Conservation (phyloP, 352 stramenopile species). For the Phytophthora cactorum region DNA sequence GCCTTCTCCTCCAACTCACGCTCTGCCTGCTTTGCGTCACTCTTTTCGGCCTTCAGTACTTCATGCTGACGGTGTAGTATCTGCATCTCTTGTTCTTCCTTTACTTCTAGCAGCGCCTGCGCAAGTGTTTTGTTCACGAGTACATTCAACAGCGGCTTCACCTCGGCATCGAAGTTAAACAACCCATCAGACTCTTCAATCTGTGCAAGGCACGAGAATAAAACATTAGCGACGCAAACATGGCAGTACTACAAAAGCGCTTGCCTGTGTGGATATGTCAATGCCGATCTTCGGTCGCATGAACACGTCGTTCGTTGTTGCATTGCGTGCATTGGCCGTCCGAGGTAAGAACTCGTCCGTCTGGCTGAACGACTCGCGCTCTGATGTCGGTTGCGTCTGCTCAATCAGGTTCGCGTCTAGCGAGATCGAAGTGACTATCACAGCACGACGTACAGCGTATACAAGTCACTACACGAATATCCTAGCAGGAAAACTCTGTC, state of each 20-base stretch:
- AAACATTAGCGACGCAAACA: neutral
- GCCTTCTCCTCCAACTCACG: conserved; percentile 60
- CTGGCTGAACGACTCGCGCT: conserved; percentile 64
- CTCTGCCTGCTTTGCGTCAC: conserved; percentile 46
- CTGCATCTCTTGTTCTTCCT: conserved; percentile 75
- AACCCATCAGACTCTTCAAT: conserved; percentile 76
- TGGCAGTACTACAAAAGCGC: neutral
- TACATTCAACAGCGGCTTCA: conserved; percentile 76
- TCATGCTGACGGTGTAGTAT: conserved; percentile 48
- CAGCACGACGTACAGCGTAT: neutral
- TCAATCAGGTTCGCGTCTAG: conserved; percentile 75
- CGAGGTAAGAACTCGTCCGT: conserved; percentile 71
- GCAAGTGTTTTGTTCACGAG: conserved; percentile 86
- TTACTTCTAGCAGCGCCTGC: conserved; percentile 77
- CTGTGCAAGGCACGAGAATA: conserved; percentile 29
- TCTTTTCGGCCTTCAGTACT: conserved; percentile 52
- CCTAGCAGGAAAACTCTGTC: neutral
- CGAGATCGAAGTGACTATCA: conserved; percentile 57
- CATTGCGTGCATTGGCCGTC: conserved; percentile 39
- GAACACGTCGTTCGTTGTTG: conserved; percentile 56
- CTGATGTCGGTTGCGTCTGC: conserved; percentile 35
- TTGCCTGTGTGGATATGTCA: conserved; percentile 73
- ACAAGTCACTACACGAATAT: conserved; percentile 3
- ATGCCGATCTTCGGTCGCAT: conserved; percentile 75
- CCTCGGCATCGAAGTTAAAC: conserved; percentile 85